These are phyloP conservation scores for Euphorbia pulcherrima DNA, from an alignment of 345 rosid species.

Conservation along the genomic window DNA sequence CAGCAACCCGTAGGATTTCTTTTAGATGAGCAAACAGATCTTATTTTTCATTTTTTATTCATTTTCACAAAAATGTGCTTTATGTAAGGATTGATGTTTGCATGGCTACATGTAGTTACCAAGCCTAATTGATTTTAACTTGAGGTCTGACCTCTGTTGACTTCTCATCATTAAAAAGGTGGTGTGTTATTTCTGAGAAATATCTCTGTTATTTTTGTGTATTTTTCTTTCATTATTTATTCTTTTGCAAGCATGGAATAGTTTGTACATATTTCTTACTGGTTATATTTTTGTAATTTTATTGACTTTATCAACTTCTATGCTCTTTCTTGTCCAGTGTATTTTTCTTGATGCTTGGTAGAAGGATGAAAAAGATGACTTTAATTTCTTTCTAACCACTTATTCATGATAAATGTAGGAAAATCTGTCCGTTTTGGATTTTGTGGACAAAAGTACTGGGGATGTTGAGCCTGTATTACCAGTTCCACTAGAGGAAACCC, in stretches of 20 bases:
- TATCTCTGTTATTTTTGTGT: neutral
- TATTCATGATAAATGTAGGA: slow-evolving; percentile 42
- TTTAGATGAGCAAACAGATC: neutral
- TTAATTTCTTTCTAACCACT: neutral
- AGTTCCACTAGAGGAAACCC: slow-evolving; percentile 45
- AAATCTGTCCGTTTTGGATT: slow-evolving; percentile 61
- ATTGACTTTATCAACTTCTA: neutral
- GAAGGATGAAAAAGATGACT: neutral
- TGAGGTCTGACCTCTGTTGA: neutral
- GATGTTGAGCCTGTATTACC: slow-evolving; percentile 46
- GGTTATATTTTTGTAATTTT: neutral
- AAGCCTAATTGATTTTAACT: neutral
- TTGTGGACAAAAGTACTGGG: slow-evolving; percentile 47
- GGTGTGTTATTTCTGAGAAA: neutral
- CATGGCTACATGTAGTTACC: neutral
- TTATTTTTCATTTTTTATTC: neutral
- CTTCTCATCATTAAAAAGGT: neutral
- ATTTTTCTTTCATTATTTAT: neutral
- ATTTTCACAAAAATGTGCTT: neutral
- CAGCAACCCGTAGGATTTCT: neutral
- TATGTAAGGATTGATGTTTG: neutral
- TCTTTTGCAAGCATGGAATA: neutral
- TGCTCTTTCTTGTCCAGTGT: neutral
- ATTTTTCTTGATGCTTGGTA: neutral
- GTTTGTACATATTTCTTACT: neutral